Percentiles rank a stretch among this genome's conserved stretches.
These are phyloP conservation scores for Dactylonectria macrodidyma DNA, from an alignment of 2,329 filamentous ascomycete genomes.

Conservation along the genomic window DNA sequence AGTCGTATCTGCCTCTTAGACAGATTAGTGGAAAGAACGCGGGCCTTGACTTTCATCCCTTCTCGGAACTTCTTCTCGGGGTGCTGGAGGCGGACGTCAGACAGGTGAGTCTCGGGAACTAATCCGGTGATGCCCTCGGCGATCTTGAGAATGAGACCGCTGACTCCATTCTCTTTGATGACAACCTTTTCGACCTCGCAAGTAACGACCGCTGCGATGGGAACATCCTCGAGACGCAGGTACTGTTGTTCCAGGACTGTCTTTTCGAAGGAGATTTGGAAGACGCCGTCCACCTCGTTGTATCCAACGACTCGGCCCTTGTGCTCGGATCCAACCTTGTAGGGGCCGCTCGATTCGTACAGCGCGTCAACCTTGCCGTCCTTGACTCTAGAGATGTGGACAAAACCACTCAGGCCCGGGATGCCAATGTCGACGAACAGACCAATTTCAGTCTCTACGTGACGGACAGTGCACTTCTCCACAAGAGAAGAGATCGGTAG, in stretches of 20 bases:
- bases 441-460: conserved; percentile 85
- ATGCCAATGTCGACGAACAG: conserved; percentile 81
- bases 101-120: conserved; percentile 88
- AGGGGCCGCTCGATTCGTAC: conserved; percentile 82
- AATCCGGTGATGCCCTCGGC: conserved; percentile 91
- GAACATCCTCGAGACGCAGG: conserved; percentile 91
- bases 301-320: conserved; percentile 88
- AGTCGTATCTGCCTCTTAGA: conserved; percentile 85
- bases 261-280: conserved; percentile 87
- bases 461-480: conserved; percentile 83
- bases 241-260: conserved; percentile 89
- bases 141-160: conserved; percentile 85
- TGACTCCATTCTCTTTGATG: conserved; percentile 82
- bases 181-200: conserved; percentile 89
- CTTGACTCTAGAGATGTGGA: conserved; percentile 93
- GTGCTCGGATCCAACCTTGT: conserved; percentile 84
- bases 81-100: conserved; percentile 89
- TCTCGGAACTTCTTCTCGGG: conserved; percentile 97
- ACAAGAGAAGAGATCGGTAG: conserved; percentile 83
- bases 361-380: conserved; percentile 91
- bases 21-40: conserved; percentile 85
- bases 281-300: conserved; percentile 88
- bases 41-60: conserved; percentile 85
- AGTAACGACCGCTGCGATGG: conserved; percentile 84
- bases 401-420: conserved; percentile 82